These are phyloP conservation scores for Linum tenue DNA, from an alignment of 345 rosid species.

Conservation along the genomic window DNA sequence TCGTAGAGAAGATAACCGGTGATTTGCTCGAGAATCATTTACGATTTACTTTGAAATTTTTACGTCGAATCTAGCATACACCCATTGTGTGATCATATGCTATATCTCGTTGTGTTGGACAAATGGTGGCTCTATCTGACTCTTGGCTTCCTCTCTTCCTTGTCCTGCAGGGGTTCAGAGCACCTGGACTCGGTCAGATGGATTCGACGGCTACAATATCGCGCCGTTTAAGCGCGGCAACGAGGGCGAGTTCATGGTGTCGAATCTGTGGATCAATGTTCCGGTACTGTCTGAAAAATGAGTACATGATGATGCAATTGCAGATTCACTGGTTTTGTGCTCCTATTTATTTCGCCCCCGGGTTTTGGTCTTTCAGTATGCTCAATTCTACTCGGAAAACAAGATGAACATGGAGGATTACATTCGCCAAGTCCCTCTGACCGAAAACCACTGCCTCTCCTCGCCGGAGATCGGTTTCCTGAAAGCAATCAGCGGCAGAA, in stretches of 20 bases:
- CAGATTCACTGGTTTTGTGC: neutral
- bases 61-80: slow-evolving; percentile 23
- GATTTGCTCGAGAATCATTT: too few species aligned
- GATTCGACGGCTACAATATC: neutral
- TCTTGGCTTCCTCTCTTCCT: neutral
- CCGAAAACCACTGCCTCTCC: slow-evolving; percentile 31
- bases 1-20: neutral
- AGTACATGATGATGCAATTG: neutral
- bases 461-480: slow-evolving; percentile 81
- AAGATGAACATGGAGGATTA: slow-evolving; percentile 36
- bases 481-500: slow-evolving; percentile 38
- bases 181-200: neutral
- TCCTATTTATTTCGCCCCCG: neutral
- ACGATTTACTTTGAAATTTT: slow-evolving; percentile 12
- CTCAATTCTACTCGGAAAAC: slow-evolving; percentile 52
- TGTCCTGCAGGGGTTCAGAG: neutral
- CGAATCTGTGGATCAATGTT: neutral
- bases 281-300: neutral
- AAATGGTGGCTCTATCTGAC: too few species aligned
- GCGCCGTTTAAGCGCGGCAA: neutral
- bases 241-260: neutral
- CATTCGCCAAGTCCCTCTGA: slow-evolving; percentile 19
- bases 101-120: too few species aligned
- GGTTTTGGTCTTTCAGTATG: slow-evolving; percentile 37
- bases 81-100: too few species aligned